Percentiles rank a stretch among this genome's conserved stretches.
Conservation (phyloP, 495 filamentous ascomycete genomes). For the Cladorrhinum samala region DNA sequence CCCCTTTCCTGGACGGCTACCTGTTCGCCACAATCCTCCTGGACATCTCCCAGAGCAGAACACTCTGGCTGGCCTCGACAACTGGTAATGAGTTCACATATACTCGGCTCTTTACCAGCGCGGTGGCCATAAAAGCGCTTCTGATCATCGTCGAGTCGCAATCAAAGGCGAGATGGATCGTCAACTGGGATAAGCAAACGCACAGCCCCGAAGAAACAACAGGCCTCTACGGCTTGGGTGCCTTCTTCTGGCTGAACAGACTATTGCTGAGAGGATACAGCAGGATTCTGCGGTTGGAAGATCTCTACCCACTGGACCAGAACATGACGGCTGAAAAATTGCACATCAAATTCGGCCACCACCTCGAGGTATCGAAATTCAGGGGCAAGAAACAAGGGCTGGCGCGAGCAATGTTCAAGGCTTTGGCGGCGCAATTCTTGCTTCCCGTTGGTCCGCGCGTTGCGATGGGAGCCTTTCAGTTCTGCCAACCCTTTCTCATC, state of each 20-base stretch:
- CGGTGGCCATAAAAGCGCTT: slow-evolving; percentile 42
- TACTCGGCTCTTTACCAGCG: slow-evolving; percentile 41
- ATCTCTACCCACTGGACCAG: slow-evolving; percentile 21
- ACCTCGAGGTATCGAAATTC: slow-evolving; percentile 9
- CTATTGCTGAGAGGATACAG: slow-evolving; percentile 19
- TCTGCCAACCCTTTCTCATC: slow-evolving; percentile 61
- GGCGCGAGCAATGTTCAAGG: slow-evolving; percentile 12
- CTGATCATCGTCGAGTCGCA: slow-evolving; percentile 49
- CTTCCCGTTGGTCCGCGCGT: slow-evolving; percentile 28
- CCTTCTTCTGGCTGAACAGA: slow-evolving; percentile 21
- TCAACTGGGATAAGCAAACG: slow-evolving; percentile 14
- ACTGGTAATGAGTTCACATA: slow-evolving; percentile 24
- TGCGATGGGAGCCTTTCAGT: slow-evolving; percentile 42
- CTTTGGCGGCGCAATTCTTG: slow-evolving; percentile 24
- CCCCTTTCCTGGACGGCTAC: slow-evolving; percentile 54
- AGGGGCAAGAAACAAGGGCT: slow-evolving; percentile 12
- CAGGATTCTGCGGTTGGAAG: slow-evolving; percentile 13
- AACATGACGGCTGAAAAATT: slow-evolving; percentile 25
- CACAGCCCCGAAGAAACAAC: slow-evolving; percentile 54
- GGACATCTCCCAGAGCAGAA: slow-evolving; percentile 50
- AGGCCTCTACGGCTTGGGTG: slow-evolving; percentile 30
- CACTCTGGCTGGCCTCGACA: slow-evolving; percentile 48
- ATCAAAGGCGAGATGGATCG: slow-evolving; percentile 43
- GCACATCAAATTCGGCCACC: background rate
- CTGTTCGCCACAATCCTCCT: slow-evolving; percentile 55